Percentiles rank a stretch among this genome's conserved stretches.
Evolutionary conservation across 2,329 filamentous ascomycete genomes (phyloP).

Genomic region (Tolypocladium inflatum): DNA sequence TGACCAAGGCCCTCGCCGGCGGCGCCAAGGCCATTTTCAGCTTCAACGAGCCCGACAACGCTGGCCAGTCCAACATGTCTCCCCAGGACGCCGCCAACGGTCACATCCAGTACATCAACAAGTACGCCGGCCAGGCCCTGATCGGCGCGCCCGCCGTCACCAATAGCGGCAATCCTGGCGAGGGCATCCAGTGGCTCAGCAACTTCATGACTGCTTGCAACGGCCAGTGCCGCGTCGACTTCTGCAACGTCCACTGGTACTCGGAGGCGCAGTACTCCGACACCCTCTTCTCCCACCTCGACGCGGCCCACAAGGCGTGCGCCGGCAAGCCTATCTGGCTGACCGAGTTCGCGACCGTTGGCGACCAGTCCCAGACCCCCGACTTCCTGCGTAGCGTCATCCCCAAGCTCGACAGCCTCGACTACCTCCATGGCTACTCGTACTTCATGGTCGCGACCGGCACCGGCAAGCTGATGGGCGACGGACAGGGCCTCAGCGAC

Average conservation of each 20-base stretch:
- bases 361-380: slow-evolving; percentile 30
- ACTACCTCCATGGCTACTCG: slow-evolving; percentile 45
- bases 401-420: slow-evolving; percentile 35
- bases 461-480: neutral
- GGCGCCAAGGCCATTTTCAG: slow-evolving; percentile 50
- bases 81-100: slow-evolving; percentile 39
- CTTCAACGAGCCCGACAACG: slow-evolving; percentile 65
- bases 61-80: slow-evolving; percentile 47
- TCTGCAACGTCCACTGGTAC: slow-evolving; percentile 58
- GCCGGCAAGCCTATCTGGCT: slow-evolving; percentile 47
- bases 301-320: slow-evolving; percentile 34
- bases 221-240: slow-evolving; percentile 43
- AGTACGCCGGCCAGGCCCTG: slow-evolving; percentile 39
- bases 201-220: slow-evolving; percentile 42
- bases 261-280: slow-evolving; percentile 34
- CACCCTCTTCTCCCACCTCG: slow-evolving; percentile 46
- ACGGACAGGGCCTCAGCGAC: slow-evolving; percentile 30
- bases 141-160: slow-evolving; percentile 53
- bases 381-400: slow-evolving; percentile 41
- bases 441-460: slow-evolving; percentile 41
- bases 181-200: slow-evolving; percentile 49
- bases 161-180: slow-evolving; percentile 40
- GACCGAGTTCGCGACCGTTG: slow-evolving; percentile 52
- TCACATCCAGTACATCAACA: slow-evolving; percentile 46
- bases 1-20: slow-evolving; percentile 37